These are phyloP conservation scores for Hymenoscyphus albidus DNA, from an alignment of 2,329 filamentous ascomycete species.

Conservation along the genomic window DNA sequence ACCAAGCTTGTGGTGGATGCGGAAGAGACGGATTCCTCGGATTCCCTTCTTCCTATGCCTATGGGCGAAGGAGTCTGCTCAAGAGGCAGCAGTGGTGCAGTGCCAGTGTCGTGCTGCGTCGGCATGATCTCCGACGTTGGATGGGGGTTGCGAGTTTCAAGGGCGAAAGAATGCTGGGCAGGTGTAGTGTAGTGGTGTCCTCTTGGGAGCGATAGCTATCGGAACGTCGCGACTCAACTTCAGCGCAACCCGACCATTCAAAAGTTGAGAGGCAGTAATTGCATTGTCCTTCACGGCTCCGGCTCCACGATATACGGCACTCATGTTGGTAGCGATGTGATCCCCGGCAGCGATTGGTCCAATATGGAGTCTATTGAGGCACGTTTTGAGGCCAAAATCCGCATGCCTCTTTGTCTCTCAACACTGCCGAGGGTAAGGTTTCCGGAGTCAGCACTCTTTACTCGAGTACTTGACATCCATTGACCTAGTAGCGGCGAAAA, in stretches of 20 bases:
- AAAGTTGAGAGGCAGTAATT: background rate
- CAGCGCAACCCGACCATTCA: background rate
- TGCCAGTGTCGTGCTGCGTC: constrained; percentile 32
- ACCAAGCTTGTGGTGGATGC: constrained; percentile 81
- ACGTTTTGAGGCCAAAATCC: background rate
- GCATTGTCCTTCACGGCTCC: background rate
- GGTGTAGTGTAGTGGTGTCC: background rate
- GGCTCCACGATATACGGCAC: background rate
- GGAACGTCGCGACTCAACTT: background rate
- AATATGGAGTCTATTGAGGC: constrained; percentile 8
- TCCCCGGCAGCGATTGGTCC: background rate
- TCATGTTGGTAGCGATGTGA: background rate
- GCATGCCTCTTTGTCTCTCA: constrained; percentile 2
- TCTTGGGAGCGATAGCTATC: background rate
- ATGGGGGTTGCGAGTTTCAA: constrained; percentile 20
- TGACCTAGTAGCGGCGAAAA: background rate
- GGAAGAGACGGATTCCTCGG: constrained; percentile 58
- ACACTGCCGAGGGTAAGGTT: background rate
- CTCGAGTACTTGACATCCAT: no score
- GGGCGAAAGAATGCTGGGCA: background rate
- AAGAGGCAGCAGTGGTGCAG: constrained; percentile 26
- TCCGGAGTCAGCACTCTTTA: background rate
- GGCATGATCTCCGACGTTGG: constrained; percentile 28
- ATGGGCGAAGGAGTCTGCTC: constrained; percentile 15
- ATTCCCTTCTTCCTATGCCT: constrained; percentile 19